A percentile compares a stretch with the other conserved stretches of the same genome.
These are phyloP conservation scores for Boletus speciosus DNA, from an alignment of 768 basidiomycete species.

Conservation along the genomic window DNA sequence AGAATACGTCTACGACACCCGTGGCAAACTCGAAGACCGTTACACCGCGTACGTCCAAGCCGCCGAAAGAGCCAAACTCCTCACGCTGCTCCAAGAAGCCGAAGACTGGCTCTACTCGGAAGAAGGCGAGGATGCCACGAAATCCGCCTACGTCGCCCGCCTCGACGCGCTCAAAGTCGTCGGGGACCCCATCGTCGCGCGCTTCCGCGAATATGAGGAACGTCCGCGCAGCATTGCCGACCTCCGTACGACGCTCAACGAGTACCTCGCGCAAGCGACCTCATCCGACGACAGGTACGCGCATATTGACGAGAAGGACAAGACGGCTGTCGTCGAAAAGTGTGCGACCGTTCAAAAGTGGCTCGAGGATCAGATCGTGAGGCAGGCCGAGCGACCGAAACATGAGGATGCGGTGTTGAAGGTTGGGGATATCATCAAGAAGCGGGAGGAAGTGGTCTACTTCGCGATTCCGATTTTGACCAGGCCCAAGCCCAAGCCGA, in stretches of 20 bases:
- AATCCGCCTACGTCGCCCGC: conserved; percentile 87
- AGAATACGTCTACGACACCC: conserved; percentile 97
- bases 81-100: conserved; percentile 65
- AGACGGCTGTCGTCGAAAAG: conserved; percentile 82
- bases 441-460: conserved; percentile 89
- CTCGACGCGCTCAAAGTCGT: conserved; percentile 81
- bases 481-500: conserved; percentile 86
- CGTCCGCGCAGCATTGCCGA: conserved; percentile 67
- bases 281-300: conserved; percentile 80
- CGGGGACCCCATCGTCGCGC: conserved; percentile 82
- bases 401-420: conserved; percentile 83
- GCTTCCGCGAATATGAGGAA: conserved; percentile 81
- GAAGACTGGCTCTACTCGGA: conserved; percentile 98
- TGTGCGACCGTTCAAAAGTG: conserved; percentile 89
- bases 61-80: conserved; percentile 74
- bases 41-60: conserved; percentile 74
- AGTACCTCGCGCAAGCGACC: conserved; percentile 79
- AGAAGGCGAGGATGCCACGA: conserved; percentile 92
- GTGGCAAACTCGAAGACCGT: conserved; percentile 86
- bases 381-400: conserved; percentile 88
- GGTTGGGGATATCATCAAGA: conserved; percentile 81
- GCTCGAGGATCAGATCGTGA: conserved; percentile 88
- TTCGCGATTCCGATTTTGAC: conserved; percentile 88
- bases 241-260: conserved; percentile 86
- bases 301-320: conserved; percentile 90